Evolutionary conservation across 2,329 filamentous ascomycete species (phyloP).

Genomic region (Periglandula ipomoeae): DNA sequence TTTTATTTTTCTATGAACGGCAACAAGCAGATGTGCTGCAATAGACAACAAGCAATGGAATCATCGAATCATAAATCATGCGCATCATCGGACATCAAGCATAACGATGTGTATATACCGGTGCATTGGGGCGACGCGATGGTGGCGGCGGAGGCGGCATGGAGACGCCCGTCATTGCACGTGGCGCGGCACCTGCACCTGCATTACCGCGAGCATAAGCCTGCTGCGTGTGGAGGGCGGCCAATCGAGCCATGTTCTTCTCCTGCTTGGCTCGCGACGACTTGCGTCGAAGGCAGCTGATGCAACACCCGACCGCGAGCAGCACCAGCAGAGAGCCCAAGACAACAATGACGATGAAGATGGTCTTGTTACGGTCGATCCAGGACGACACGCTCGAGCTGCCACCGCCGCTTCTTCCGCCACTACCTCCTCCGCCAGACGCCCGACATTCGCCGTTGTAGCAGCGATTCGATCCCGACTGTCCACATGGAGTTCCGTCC

Average conservation of each 20-base stretch:
- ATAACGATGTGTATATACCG: too few relatives aligned
- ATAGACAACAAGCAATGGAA: too few relatives aligned
- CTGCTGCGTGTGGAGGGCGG: background rate
- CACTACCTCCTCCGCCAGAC: background rate
- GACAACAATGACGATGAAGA: slow-evolving; percentile 3
- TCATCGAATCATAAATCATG: too few relatives aligned
- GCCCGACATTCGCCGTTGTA: slow-evolving; percentile 43
- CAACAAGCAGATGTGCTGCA: too few relatives aligned
- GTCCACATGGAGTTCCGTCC: slow-evolving; percentile 69
- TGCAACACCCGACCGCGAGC: background rate
- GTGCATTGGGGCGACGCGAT: too few relatives aligned
- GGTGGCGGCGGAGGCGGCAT: too few relatives aligned
- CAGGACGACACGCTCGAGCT: background rate
- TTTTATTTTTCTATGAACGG: too few relatives aligned
- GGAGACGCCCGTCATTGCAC: too few relatives aligned
- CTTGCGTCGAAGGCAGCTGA: background rate
- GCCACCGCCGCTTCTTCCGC: too few relatives aligned
- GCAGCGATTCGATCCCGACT: slow-evolving; percentile 54
- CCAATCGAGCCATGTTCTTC: background rate
- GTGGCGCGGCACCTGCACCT: too few relatives aligned
- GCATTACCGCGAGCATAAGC: too few relatives aligned
- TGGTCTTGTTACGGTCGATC: slow-evolving; percentile 1
- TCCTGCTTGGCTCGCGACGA: background rate
- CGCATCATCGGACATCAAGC: too few relatives aligned
- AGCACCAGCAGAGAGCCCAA: background rate